phyloP scores from a whole-genome alignment of 2,329 filamentous ascomycete genomes.

The Bipolaris zeicola region DNA sequence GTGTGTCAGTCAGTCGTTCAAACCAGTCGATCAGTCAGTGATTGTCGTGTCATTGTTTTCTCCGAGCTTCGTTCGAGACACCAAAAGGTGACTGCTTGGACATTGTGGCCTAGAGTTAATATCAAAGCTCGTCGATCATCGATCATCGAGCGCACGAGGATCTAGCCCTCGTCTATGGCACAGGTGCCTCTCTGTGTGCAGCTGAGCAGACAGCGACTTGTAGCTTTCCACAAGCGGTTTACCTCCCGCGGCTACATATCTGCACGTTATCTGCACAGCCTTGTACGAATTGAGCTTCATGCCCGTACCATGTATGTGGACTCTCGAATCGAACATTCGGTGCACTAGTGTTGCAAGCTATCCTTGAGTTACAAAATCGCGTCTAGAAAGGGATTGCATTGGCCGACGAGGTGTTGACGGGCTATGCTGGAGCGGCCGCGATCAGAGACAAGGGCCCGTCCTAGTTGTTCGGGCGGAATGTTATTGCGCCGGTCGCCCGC shows the following conservation, averaged over 20 bases:
- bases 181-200: constrained; percentile 1
- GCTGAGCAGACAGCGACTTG: not conserved
- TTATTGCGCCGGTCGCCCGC: constrained; percentile 7
- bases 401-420: not conserved
- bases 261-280: constrained; percentile 17
- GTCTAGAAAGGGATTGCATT: not conserved
- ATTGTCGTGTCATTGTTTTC: not conserved
- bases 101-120: constrained; percentile 8
- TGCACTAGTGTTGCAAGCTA: constrained; percentile 13
- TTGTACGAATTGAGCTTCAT: constrained; percentile 14
- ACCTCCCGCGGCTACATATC: constrained; percentile 25
- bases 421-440: not conserved
- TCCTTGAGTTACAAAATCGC: not conserved
- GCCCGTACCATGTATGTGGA: constrained; percentile 15
- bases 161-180: constrained; percentile 7
- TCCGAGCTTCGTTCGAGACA: not conserved
- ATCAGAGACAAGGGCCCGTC: constrained; percentile 3
- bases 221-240: constrained; percentile 12
- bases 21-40: not conserved
- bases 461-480: constrained; percentile 6
- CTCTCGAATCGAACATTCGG: constrained; percentile 17
- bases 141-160: constrained; percentile 2
- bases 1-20: not conserved
- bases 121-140: constrained; percentile 6
- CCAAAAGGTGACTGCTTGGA: not conserved